Percentiles rank a stretch among this genome's conserved stretches.
Evolutionary conservation across 1,139 yeast genomes (phyloP).

Genomic region (Candida sojae): DNA sequence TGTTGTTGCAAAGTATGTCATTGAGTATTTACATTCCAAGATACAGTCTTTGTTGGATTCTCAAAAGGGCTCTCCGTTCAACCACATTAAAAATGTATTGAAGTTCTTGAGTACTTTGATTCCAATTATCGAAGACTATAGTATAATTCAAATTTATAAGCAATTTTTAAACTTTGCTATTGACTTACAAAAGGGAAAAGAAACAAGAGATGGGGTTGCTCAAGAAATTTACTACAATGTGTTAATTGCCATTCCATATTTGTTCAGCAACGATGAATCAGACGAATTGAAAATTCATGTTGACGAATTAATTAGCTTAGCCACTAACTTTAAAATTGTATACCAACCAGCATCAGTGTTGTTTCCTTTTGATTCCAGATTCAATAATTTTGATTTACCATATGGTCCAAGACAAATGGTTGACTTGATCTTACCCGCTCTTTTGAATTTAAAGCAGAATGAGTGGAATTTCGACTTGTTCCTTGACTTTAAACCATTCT

Average conservation of each 20-base stretch:
- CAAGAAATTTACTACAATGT: conserved; percentile 70
- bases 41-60: conserved; percentile 55
- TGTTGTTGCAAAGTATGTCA: conserved; percentile 66
- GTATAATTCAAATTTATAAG: conserved; percentile 52
- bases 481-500: conserved; percentile 31
- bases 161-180: conserved; percentile 59
- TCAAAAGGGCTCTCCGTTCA: conserved; percentile 46
- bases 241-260: conserved; percentile 68
- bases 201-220: conserved; percentile 56
- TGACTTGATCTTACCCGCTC: conserved; percentile 55
- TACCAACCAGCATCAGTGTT: conserved; percentile 26
- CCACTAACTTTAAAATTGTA: conserved; percentile 37
- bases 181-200: conserved; percentile 47
- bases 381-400: conserved; percentile 42
- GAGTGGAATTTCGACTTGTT: conserved; percentile 34
- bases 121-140: conserved; percentile 58
- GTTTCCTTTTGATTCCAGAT: conserved; percentile 41
- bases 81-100: conserved; percentile 65
- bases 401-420: conserved; percentile 56
- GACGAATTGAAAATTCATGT: conserved; percentile 36
- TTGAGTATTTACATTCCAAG: conserved; percentile 68
- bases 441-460: conserved; percentile 35
- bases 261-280: conserved; percentile 49
- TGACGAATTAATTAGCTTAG: conserved; percentile 46
- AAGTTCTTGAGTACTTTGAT: conserved; percentile 69